A percentile compares a stretch with the other conserved stretches of the same genome.
phyloP scores from a whole-genome alignment of 192 early-diverging fungal genomes.

The Rhizoclosmatium sp. region DNA sequence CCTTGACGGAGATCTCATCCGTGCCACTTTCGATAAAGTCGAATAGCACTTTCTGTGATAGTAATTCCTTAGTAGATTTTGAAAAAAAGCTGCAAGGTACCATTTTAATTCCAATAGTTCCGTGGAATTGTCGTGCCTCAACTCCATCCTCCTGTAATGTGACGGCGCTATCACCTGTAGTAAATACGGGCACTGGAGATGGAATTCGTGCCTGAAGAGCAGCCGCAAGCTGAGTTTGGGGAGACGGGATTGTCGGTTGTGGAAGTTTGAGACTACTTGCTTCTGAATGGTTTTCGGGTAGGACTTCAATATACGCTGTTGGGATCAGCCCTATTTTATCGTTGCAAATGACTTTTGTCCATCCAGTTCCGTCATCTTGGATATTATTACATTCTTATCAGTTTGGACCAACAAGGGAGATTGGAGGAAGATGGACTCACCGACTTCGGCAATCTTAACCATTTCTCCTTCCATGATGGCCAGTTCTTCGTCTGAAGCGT shows the following conservation, averaged over 20 bases:
- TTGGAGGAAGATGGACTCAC: slow-evolving; percentile 21
- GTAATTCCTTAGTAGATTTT: neutral
- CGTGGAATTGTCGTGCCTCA: slow-evolving; percentile 5
- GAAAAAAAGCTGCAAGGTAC: slow-evolving; percentile 16
- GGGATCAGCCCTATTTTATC: slow-evolving; percentile 39
- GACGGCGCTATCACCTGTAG: neutral
- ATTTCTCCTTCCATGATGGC: slow-evolving; percentile 41
- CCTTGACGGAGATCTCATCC: slow-evolving; percentile 63
- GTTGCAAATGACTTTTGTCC: slow-evolving; percentile 41
- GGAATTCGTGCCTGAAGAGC: neutral
- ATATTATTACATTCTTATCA: neutral
- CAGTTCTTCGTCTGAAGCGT: slow-evolving; percentile 26
- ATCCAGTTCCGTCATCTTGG: slow-evolving; percentile 51
- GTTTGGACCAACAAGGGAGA: slow-evolving; percentile 11
- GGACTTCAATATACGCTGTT: slow-evolving; percentile 43
- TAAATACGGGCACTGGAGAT: neutral
- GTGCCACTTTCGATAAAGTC: slow-evolving; percentile 61
- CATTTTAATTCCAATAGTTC: slow-evolving; percentile 27
- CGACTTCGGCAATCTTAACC: slow-evolving; percentile 32
- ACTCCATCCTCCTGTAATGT: slow-evolving; percentile 6
- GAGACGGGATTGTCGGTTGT: too few relatives aligned
- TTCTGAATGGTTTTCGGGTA: neutral
- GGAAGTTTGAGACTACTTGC: too few relatives aligned
- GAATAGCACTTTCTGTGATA: slow-evolving; percentile 61
- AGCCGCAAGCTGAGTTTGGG: too few relatives aligned